Evolutionary conservation across 805 yeast genomes (phyloP).

Genomic region (Wickerhamiella lipophila): DNA sequence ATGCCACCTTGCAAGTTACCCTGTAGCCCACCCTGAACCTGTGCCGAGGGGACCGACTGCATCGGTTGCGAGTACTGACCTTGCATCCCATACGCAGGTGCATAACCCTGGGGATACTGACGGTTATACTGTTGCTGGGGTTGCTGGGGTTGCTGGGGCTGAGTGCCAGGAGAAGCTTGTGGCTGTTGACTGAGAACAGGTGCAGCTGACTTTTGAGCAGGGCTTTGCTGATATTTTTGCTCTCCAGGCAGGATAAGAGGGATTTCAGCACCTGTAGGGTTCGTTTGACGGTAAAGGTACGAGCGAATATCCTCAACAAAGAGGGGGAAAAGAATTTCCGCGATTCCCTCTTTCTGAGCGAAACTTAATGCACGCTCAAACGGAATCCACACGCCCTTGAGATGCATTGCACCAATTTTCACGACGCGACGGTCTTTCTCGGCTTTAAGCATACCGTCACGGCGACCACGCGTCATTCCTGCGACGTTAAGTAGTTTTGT

Average conservation of each 20-base stretch:
- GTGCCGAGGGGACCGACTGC: constrained; percentile 8
- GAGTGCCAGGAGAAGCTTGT: neutral
- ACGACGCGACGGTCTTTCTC: constrained; percentile 72
- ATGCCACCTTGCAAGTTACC: constrained; percentile 13
- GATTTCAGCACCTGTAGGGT: constrained; percentile 11
- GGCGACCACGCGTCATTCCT: constrained; percentile 74
- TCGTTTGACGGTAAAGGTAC: constrained; percentile 16
- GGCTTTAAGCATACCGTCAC: constrained; percentile 76
- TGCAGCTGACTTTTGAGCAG: constrained; percentile 3
- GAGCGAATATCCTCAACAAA: constrained; percentile 53
- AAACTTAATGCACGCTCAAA: constrained; percentile 69
- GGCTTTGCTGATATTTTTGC: constrained; percentile 11
- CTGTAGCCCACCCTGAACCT: constrained; percentile 3
- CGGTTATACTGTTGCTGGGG: constrained; percentile 9
- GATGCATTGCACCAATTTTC: constrained; percentile 75
- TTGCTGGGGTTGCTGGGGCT: constrained; percentile 10
- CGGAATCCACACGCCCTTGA: constrained; percentile 87
- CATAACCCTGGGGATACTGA: constrained; percentile 3
- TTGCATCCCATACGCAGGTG: constrained; percentile 4
- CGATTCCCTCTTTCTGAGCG: constrained; percentile 68
- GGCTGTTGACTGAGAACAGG: neutral
- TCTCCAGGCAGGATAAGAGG: constrained; percentile 8
- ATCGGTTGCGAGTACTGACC: neutral
- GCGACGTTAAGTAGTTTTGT: constrained; percentile 74
- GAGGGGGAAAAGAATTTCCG: constrained; percentile 54